A percentile compares a stretch with the other conserved stretches of the same genome.
These are phyloP conservation scores for Haematococcus sp. DNA, from an alignment of 139 green algal genomes.

Conservation along the genomic window DNA sequence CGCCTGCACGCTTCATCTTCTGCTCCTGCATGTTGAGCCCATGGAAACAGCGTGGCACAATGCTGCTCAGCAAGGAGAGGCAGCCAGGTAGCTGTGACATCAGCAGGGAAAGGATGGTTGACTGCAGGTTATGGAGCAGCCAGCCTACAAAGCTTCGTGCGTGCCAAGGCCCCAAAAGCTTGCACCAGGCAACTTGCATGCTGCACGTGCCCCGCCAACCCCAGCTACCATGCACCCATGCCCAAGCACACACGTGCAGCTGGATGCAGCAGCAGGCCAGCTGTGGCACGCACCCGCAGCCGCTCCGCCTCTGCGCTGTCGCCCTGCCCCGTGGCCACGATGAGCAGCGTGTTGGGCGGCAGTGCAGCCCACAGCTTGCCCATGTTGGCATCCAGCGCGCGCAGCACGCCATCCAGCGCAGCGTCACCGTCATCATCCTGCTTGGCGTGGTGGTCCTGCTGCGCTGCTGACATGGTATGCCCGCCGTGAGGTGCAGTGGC, in stretches of 20 bases:
- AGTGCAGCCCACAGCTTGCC: conserved; percentile 38
- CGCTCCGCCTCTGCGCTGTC: conserved; percentile 8
- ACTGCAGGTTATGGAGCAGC: neutral
- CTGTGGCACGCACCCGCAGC: neutral
- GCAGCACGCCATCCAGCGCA: conserved; percentile 26
- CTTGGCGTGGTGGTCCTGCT: neutral
- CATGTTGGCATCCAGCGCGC: conserved; percentile 38
- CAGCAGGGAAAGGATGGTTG: neutral
- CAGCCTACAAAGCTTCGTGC: too few relatives aligned
- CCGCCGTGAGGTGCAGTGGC: conserved; percentile 7
- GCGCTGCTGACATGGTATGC: neutral
- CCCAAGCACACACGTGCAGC: neutral
- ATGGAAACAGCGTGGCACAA: neutral
- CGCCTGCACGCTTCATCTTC: neutral
- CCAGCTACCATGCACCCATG: neutral
- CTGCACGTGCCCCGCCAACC: neutral
- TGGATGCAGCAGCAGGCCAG: neutral
- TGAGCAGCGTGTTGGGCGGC: conserved; percentile 53
- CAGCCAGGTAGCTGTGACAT: neutral
- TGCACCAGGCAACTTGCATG: neutral
- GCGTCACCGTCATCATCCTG: neutral
- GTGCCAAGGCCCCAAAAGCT: too few relatives aligned
- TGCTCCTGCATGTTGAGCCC: neutral
- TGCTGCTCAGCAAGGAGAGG: neutral
- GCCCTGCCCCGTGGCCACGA: conserved; percentile 59